A percentile compares a stretch with the other conserved stretches of the same genome.
Evolutionary conservation across 768 basidiomycete genomes (phyloP).

Genomic region (Collybiopsis luxurians): DNA sequence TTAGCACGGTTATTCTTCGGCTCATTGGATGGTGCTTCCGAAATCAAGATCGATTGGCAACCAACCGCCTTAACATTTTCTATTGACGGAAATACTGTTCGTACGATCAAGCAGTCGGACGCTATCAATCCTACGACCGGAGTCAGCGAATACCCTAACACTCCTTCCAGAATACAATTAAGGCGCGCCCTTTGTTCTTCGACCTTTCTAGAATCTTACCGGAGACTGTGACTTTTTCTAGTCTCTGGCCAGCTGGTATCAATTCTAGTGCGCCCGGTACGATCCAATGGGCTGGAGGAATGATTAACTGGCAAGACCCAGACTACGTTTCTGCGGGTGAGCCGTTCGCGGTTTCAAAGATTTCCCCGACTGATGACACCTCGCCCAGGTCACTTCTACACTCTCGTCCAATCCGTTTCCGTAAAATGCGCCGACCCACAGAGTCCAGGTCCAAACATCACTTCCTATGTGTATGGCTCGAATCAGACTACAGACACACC

Average conservation of each 20-base stretch:
- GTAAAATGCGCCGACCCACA: conserved; percentile 60
- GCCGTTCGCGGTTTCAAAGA: too few relatives aligned
- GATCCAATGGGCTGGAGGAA: conserved; percentile 75
- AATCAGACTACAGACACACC: conserved; percentile 56
- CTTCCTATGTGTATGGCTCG: conserved; percentile 62
- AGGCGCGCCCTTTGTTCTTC: conserved; percentile 44
- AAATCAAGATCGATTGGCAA: conserved; percentile 74
- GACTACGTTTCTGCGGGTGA: conserved; percentile 69
- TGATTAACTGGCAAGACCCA: conserved; percentile 80
- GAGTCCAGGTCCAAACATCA: conserved; percentile 40
- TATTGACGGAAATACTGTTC: conserved; percentile 70
- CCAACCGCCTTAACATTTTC: conserved; percentile 61
- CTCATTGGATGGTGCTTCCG: background rate
- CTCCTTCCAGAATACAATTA: conserved; percentile 79
- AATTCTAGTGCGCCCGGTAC: conserved; percentile 59
- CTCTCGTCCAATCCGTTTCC: conserved; percentile 56
- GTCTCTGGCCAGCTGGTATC: conserved; percentile 85
- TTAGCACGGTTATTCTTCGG: background rate
- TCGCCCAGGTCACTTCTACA: conserved; percentile 79
- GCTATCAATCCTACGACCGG: conserved; percentile 49
- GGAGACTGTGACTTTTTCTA: conserved; percentile 14
- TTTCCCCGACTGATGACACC: too few relatives aligned
- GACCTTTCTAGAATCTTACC: background rate
- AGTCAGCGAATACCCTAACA: conserved; percentile 64
- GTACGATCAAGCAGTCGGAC: conserved; percentile 63